Evolutionary conservation across 257 asterid genomes (phyloP), one percentile per base, ranked within the genome.

Genomic region (Verbascum thapsus): DNA sequence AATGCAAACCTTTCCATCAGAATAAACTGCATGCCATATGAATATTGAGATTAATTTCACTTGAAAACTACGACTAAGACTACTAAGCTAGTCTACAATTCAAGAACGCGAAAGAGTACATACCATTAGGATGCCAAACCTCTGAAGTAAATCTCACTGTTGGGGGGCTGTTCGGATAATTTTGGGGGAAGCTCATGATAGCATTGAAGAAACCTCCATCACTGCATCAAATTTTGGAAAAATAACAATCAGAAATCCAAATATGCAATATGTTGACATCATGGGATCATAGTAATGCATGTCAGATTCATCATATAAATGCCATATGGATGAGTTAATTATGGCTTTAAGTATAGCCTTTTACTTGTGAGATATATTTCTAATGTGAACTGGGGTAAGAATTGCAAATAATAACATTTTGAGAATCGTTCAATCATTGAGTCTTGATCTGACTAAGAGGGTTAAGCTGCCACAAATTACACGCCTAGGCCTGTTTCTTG

Each of bases 161-260:
- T 53, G 99, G 99, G 75, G 99, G 99, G 76, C 90, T 90, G 67
- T 87, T 87, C 0, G 98, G 99, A 68, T 94, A 94, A 65, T 94
- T 81, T 35, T 76, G 73, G 18, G 99, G 99, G 78, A 94, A 94
- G 65, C 79, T 85, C 98, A 94, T 94, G 55, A 90, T 86, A 10
- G 99, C 99, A 74, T 94, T 94, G 80, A 94, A 94, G 83, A 90
- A 94, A 18, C 99, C 99, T 43, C 97, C 96, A 58, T 94, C 99
- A 56, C 98, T 90, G 89, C 92, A 87, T 26, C 26, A 72, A 53
- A 35, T 70, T 69, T 64, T 73, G 18, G 56, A 68, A 76, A 34
- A 53, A 66, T 18, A 40, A 72, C 53, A 57, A 49, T 49, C 52
- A 65, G 54, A 66, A 68, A 10, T 3, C 6, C 30, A 43, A 68